Evolutionary conservation across 495 filamentous ascomycete genomes (phyloP), one percentile per base, ranked within the genome.

Genomic region (Penicillium samsonianum): DNA sequence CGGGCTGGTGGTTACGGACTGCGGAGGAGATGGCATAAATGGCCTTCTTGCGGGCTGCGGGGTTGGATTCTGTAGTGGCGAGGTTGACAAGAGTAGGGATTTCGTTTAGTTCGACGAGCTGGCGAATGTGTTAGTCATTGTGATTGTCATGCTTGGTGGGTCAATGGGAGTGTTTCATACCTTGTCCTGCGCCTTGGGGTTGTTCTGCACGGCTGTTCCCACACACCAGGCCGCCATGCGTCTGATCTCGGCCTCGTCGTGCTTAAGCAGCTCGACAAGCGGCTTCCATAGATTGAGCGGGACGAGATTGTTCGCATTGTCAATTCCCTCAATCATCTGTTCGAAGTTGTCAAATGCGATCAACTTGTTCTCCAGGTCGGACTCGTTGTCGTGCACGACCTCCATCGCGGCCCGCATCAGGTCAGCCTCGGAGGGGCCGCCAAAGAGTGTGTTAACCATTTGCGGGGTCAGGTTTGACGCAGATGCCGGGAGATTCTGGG

Each of bases 291-390:
- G 75, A 7, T 81, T 82, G 16, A 96, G 75, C 7, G 81, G 80
- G 45, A 85, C 86, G 52, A 96, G 77, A 70, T 96, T 92, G 77
- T 96, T 97, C 45, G 94, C 92, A 73, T 98, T 98, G 77, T 98
- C 94, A 58, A 98, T 82, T 38, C 78, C 81, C 77, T 96, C 94
- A 62, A 98, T 86, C 40, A 97, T 77, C 69, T 95, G 88, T 76
- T 97, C 92, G 50, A 98, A 89, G 77, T 97, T 96, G 80, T 98
- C 94, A 72, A 97, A 96, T 30, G 95, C 95, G 46, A 84, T 85
- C 37, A 96, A 68, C 71, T 90, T 90, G 69, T 93, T 84, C 41
- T 92, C 86, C 55, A 95, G 78, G 7, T 83, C 78, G 31, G 85
- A 67, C 61, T 90, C 83, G 5, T 82, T 67, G 0, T 79, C 84